Conservation (phyloP, 2,329 filamentous ascomycete genomes). For the Xylaria sp. region DNA sequence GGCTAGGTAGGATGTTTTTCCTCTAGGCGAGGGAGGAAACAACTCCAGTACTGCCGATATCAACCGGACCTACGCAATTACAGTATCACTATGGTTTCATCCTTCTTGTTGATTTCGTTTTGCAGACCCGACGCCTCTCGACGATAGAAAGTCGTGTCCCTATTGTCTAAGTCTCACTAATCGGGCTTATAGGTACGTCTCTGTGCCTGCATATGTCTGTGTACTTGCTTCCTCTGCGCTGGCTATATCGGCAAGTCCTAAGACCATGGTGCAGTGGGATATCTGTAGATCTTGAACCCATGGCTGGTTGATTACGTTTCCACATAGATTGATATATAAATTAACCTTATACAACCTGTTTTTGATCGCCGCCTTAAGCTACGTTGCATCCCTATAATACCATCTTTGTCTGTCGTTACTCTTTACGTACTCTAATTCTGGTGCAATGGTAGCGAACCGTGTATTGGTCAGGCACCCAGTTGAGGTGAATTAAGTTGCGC, state of each 20-base stretch:
- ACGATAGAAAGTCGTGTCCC: neutral
- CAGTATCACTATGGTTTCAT: conserved; percentile 32
- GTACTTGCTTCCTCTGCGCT: conserved; percentile 4
- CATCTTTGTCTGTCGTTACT: neutral
- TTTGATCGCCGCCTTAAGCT: conserved; percentile 45
- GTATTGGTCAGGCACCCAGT: neutral
- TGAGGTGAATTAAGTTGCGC: neutral
- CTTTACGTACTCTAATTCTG: neutral
- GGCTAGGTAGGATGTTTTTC: conserved; percentile 22
- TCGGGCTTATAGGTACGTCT: neutral
- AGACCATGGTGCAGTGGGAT: conserved; percentile 6
- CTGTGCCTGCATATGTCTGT: neutral
- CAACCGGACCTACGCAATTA: conserved; percentile 8
- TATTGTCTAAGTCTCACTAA: conserved; percentile 2
- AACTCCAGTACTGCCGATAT: neutral
- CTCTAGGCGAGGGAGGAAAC: conserved; percentile 11
- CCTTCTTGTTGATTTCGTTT: conserved; percentile 19
- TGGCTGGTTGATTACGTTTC: conserved; percentile 21
- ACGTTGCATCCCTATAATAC: conserved; percentile 26
- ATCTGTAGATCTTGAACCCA: conserved; percentile 19
- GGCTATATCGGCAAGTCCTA: conserved; percentile 1
- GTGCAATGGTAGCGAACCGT: conserved; percentile 6
- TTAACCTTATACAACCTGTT: conserved; percentile 38
- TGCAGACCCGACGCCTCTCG: neutral
- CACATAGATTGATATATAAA: conserved; percentile 12